Base-by-base conservation (phyloP, 2,329 filamentous ascomycete genomes). In the Plenodomus lindquistii region DNA sequence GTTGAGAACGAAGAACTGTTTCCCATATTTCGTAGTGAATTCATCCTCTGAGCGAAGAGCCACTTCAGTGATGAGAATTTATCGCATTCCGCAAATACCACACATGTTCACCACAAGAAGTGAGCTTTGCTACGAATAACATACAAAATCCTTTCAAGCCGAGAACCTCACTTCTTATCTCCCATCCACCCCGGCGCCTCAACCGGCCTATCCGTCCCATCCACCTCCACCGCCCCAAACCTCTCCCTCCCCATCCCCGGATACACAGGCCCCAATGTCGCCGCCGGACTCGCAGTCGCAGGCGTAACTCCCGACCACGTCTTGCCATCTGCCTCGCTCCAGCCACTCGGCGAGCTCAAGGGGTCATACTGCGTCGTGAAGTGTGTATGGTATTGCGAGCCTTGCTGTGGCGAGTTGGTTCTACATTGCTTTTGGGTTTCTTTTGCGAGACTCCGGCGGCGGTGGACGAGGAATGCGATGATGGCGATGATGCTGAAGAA, bases 401-500 rank as follows among this genome's bases (percentile, higher is more conserved):
- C 27, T 4, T 8, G 27, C 11, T 7, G 27, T 31, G 6, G 6
- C 11, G 11, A 8, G 11, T 15, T 13, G 15, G 27, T 11, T 13
- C 4, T 31, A 15, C 5, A 27, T 38, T 13, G 20, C 27, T 10
- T 48, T 8, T 1, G 17, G 4, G 34, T 21, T n/a, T 4, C 6
- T n/a, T 5, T 52, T 9, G 24, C 18, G 0, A 27, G 22, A 20
- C 58, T 55, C 9, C 50, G 52, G 3, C 54, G 42, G 13, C 61
- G 57, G 20, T 62, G 59, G 36, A 63, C 44, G 21, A 65, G 57
- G 36, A 68, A 54, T 22, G 60, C 46, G 18, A 45, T 48, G 16
- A 66, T 50, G 4, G 54, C 50, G 37, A 69, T 49, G 37, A 62
- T 57, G 19, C 52, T 62, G 22, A 70, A 11, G 24, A 63, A 57